Percentiles rank a stretch among this genome's conserved stretches.
Evolutionary conservation across 2,329 filamentous ascomycete genomes (phyloP).

Genomic region (Cordyceps pruinosa): DNA sequence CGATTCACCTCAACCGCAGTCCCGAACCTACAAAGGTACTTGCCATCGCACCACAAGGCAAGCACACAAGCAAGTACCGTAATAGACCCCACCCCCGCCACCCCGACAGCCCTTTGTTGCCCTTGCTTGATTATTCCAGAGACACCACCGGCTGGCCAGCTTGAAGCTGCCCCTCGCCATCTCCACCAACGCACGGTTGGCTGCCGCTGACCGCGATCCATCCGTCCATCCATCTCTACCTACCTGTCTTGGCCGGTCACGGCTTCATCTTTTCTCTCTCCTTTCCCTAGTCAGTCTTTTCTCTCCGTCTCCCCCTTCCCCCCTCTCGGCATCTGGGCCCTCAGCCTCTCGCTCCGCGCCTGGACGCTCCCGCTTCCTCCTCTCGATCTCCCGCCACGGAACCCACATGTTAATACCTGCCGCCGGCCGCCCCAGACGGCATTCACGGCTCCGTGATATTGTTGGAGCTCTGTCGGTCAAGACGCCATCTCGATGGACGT

Average conservation of each 20-base stretch:
- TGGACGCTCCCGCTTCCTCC: constrained; percentile 1
- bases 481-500: constrained; percentile 39
- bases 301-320: background rate
- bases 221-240: too few relatives aligned
- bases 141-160: background rate
- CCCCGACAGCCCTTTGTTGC: background rate
- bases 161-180: constrained; percentile 20
- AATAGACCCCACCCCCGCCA: background rate
- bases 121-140: background rate
- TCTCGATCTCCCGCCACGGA: constrained; percentile 17
- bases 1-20: too few relatives aligned
- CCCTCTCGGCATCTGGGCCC: background rate
- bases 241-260: background rate
- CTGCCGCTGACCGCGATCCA: constrained; percentile 12
- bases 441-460: constrained; percentile 45
- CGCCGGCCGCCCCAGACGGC: constrained; percentile 42
- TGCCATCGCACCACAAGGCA: too few relatives aligned
- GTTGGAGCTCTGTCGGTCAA: constrained; percentile 31
- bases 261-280: background rate
- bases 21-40: too few relatives aligned
- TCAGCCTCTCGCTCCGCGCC: constrained; percentile 5
- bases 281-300: too few relatives aligned
- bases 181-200: constrained; percentile 31
- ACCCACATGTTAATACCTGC: constrained; percentile 46
- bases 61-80: too few relatives aligned